Conservation (phyloP, 2,329 filamentous ascomycete genomes). For the Pseudogymnoascus sp. region DNA sequence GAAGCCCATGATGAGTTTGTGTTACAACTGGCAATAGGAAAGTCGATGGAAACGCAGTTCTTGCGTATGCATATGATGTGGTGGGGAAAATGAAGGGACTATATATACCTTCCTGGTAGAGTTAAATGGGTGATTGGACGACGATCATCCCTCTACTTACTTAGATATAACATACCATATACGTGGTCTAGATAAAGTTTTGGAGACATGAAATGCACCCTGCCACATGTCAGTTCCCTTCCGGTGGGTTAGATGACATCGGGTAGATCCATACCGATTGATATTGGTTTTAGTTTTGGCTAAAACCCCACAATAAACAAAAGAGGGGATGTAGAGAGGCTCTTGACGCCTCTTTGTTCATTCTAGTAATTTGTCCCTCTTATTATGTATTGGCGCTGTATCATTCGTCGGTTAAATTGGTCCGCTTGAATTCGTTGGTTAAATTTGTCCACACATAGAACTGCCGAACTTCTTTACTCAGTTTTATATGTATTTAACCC, state of each 20-base stretch:
- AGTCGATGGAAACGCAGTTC: not conserved
- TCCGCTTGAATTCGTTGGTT: too few relatives aligned
- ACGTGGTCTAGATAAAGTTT: not conserved
- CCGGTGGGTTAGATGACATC: not conserved
- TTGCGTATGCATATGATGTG: not conserved
- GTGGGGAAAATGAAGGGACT: not conserved
- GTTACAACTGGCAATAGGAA: not conserved
- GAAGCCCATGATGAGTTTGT: not conserved
- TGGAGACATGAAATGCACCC: not conserved
- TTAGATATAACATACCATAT: not conserved
- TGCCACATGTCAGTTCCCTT: not conserved
- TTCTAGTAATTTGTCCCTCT: too few relatives aligned
- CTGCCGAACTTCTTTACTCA: too few relatives aligned
- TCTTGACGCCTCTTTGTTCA: not conserved
- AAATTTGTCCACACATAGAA: too few relatives aligned
- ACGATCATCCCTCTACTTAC: not conserved
- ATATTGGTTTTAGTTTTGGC: not conserved
- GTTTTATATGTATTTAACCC: too few relatives aligned
- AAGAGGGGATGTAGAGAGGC: not conserved
- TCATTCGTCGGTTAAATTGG: too few relatives aligned
- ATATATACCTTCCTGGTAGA: not conserved
- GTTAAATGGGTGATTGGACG: not conserved
- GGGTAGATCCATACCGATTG: not conserved
- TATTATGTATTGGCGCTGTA: too few relatives aligned
- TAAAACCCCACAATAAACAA: not conserved